These are phyloP conservation scores for Protea cynaroides DNA, from an alignment of 164 flowering plant species.

Conservation along the genomic window DNA sequence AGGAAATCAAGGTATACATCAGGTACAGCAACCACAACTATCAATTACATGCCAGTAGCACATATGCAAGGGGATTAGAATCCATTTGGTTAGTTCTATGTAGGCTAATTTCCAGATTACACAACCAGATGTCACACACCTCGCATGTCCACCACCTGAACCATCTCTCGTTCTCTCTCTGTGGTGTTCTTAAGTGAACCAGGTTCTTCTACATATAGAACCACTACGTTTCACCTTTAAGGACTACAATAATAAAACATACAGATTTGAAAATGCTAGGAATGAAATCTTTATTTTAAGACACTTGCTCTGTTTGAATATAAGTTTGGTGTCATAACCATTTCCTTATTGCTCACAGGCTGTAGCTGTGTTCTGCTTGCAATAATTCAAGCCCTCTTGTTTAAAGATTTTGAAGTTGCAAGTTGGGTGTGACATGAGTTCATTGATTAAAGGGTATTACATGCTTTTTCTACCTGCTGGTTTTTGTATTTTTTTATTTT, in stretches of 20 bases:
- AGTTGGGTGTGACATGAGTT: background rate
- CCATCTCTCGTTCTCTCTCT: background rate
- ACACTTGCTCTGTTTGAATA: background rate
- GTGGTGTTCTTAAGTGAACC: background rate
- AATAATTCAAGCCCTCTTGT: background rate
- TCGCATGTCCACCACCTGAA: background rate
- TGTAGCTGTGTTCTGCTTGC: constrained; percentile 4
- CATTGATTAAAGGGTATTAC: no score
- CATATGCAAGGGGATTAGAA: background rate
- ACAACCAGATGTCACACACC: background rate
- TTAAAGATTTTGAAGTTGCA: constrained; percentile 5
- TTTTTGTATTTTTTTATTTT: no score
- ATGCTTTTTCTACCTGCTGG: no score
- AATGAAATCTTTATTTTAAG: background rate
- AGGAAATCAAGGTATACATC: background rate
- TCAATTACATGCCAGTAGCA: background rate
- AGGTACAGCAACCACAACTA: background rate
- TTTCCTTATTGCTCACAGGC: background rate
- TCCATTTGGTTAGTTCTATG: background rate
- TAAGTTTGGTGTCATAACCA: background rate
- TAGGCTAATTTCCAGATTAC: background rate
- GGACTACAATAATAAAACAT: background rate
- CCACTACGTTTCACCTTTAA: background rate
- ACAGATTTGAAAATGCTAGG: background rate
- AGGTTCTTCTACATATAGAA: constrained; percentile 4